Evolutionary conservation across 129 eudicot genomes (phyloP), one percentile per base, ranked within the genome.

Genomic region (Mikania micrantha): DNA sequence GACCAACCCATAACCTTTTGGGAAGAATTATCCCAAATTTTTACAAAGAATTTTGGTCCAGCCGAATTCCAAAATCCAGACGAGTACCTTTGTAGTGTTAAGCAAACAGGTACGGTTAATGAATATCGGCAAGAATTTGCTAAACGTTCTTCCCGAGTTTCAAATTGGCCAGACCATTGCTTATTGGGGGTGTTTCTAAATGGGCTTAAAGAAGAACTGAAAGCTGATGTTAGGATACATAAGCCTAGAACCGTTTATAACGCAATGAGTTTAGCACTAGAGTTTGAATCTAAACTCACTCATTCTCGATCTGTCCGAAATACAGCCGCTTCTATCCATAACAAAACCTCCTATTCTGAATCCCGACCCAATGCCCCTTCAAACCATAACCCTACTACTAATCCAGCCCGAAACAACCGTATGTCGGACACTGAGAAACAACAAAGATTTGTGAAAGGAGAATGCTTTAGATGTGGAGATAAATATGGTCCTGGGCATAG

Each of bases 81-180:
- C 45, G 67, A 71, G 36, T 34, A 38, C 22, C 40, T 71, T 19
- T 57, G 67, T 31, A 59, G 42, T 20, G 22, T 72, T 20, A 41
- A 41, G 48, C 48, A 41, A 44, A 25, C 76, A 1, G 69, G 70
- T 15, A 12, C 70, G 4, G 34, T 60, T 10, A 34, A 47, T 11
- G 70, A 72, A 21, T 20, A 72, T 19, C 60, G 24, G 1, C 68
- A 71, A 19, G 68, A 60, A 27, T 70, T 70, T 22, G 75, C 54
- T 15, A 54, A 56, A 8, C 13, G 75, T 8, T 36, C 66, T 3
- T 34, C 75, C 4, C 28, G 31, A 61, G 67, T n/a, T n/a, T n/a
- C n/a, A n/a, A n/a, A n/a, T n/a, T n/a, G n/a, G n/a, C n/a, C n/a
- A n/a, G n/a, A n/a, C n/a, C n/a, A n/a, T n/a, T n/a, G n/a, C n/a